Conservation (phyloP, 2,329 filamentous ascomycete genomes). For the Coniochaeta sp. region DNA sequence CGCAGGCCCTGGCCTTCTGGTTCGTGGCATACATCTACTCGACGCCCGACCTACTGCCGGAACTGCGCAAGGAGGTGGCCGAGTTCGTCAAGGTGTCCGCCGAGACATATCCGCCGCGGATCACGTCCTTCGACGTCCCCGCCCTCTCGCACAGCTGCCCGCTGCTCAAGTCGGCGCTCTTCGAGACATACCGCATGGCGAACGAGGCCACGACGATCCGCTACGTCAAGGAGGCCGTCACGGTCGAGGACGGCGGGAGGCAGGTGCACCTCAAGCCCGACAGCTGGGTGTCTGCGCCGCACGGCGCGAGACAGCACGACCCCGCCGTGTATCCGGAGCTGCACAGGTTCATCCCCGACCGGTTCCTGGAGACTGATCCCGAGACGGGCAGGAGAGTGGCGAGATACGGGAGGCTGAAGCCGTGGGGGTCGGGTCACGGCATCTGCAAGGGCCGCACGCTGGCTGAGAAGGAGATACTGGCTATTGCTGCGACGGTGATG, state of each 20-base stretch:
- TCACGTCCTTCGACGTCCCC: constrained; percentile 3
- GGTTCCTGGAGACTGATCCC: constrained; percentile 14
- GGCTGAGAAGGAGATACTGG: constrained; percentile 11
- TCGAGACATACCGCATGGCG: constrained; percentile 9
- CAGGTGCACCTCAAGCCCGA: constrained; percentile 4
- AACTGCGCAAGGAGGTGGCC: constrained; percentile 7
- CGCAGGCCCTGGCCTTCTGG: constrained; percentile 6
- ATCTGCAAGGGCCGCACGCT: constrained; percentile 11
- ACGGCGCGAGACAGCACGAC: constrained; percentile 13
- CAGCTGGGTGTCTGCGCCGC: constrained; percentile 8
- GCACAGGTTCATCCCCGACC: constrained; percentile 17
- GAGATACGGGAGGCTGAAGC: constrained; percentile 8
- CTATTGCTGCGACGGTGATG: constrained; percentile 7
- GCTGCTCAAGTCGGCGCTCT: constrained; percentile 9
- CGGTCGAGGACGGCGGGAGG: constrained; percentile 6
- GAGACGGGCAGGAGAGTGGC: constrained; percentile 5
- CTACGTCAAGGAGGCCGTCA: constrained; percentile 5
- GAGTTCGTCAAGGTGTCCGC: not conserved
- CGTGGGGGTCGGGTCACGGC: constrained; percentile 8
- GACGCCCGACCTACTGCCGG: constrained; percentile 6
- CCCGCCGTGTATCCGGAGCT: constrained; percentile 15
- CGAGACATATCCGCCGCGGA: not conserved
- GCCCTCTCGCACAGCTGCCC: constrained; percentile 7
- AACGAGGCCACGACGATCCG: constrained; percentile 9
- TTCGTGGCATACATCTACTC: constrained; percentile 8